These are phyloP conservation scores for Ogataea pignaliae DNA, from an alignment of 805 yeast genomes.

Conservation along the genomic window DNA sequence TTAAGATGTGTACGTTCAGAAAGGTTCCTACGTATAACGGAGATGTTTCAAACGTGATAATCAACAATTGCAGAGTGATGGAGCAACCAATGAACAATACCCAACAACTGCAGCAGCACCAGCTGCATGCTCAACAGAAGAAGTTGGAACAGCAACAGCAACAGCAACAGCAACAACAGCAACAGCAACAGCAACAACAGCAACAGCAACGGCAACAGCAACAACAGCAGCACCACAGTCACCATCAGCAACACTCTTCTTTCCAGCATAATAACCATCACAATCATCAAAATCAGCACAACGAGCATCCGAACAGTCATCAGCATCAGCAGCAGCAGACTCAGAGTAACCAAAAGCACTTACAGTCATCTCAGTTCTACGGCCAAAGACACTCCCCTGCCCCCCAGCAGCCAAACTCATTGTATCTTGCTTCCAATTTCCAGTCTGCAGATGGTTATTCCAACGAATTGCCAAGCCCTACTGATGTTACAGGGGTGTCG, in stretches of 20 bases:
- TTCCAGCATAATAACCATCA: constrained; percentile 1
- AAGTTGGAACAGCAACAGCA: background rate
- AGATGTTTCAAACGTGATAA: constrained; percentile 23
- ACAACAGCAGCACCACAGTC: constrained; percentile 1
- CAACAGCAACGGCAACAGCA: background rate
- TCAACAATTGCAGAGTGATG: constrained; percentile 28
- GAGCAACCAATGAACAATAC: constrained; percentile 14
- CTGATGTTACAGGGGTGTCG: no score
- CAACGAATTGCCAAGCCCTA: no score
- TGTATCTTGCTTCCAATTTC: no score
- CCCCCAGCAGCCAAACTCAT: no score
- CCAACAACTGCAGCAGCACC: background rate
- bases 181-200: constrained; percentile 1
- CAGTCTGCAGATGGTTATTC: no score
- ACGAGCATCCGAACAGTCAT: constrained; percentile 1
- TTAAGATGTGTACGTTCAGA: constrained; percentile 29
- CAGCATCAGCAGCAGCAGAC: constrained; percentile 1
- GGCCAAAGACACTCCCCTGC: no score
- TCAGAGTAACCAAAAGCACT: no score
- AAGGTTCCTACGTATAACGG: constrained; percentile 26
- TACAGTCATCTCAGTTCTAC: no score
- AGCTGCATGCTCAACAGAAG: background rate
- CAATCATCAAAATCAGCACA: background rate
- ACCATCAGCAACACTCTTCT: background rate
- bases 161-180: background rate